Conservation (phyloP, 2,329 filamentous ascomycete species). For the Akanthomyces dipterigenus region DNA sequence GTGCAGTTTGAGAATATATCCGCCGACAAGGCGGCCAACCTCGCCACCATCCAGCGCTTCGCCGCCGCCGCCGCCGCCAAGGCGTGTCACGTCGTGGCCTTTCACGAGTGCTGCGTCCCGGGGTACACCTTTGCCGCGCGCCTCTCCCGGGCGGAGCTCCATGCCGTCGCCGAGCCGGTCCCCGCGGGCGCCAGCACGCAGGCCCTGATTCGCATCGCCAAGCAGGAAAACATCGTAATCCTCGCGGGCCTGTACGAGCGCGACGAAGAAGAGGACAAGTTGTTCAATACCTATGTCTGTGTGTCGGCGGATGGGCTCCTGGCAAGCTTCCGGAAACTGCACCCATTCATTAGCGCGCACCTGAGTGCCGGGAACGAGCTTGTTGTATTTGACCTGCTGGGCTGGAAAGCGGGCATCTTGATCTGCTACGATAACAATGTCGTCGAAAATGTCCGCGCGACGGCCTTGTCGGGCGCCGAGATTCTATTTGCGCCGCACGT, state of each 20-base stretch:
- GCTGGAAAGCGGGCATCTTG: conserved; percentile 16
- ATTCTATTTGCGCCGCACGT: conserved; percentile 16
- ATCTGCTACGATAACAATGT: conserved; percentile 20
- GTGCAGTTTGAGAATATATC: conserved; percentile 14
- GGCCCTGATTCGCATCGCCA: conserved; percentile 2
- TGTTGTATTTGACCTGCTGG: conserved; percentile 16
- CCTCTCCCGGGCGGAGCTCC: conserved; percentile 1
- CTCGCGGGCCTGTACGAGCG: conserved; percentile 14
- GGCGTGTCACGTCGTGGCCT: conserved; percentile 11
- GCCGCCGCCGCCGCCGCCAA: background rate
- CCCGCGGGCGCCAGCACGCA: conserved; percentile 5
- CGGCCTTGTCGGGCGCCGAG: conserved; percentile 14
- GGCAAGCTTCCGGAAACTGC: conserved; percentile 16
- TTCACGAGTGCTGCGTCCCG: conserved; percentile 14
- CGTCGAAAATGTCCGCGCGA: conserved; percentile 16
- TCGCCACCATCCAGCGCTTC: conserved; percentile 9
- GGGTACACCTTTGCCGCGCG: conserved; percentile 14
- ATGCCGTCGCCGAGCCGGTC: conserved; percentile 9
- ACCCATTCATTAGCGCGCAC: conserved; percentile 16
- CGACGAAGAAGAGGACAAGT: background rate
- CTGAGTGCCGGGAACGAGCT: conserved; percentile 12
- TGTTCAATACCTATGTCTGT: conserved; percentile 17
- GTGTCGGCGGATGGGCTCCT: conserved; percentile 12
- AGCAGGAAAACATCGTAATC: background rate
- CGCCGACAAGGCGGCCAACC: conserved; percentile 14